Percentiles rank a stretch among this genome's conserved stretches.
Evolutionary conservation across 495 filamentous ascomycete genomes (phyloP).

Genomic region (Darksidea phi): DNA sequence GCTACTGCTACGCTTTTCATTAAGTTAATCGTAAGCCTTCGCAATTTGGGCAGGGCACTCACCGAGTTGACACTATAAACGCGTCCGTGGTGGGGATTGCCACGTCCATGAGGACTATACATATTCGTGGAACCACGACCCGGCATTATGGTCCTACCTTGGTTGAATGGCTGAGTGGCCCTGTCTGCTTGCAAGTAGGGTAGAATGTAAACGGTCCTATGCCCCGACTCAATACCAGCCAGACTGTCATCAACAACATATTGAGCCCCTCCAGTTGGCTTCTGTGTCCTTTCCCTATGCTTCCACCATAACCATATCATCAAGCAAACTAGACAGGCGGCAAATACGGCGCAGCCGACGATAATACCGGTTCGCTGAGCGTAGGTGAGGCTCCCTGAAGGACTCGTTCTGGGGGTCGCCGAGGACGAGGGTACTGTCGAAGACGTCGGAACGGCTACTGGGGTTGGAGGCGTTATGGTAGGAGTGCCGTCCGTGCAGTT

Average conservation of each 20-base stretch:
- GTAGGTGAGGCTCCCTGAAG: not conserved
- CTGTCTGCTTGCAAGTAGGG: no score
- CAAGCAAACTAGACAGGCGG: not conserved
- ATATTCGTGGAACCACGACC: not conserved
- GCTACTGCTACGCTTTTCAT: not conserved
- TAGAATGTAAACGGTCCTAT: no score
- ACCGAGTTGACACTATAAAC: not conserved
- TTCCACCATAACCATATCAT: not conserved
- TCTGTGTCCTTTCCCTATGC: not conserved
- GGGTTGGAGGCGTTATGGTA: not conserved
- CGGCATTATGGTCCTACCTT: no score
- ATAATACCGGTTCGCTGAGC: not conserved
- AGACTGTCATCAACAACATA: no score
- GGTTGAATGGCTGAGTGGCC: no score
- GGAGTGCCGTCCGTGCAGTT: constrained; percentile 6
- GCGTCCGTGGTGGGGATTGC: not conserved
- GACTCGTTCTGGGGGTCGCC: not conserved
- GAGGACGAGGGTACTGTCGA: not conserved
- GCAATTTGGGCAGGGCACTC: no score
- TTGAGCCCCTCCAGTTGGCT: not conserved
- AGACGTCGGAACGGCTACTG: not conserved
- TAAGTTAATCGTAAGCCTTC: not conserved
- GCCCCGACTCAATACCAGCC: no score
- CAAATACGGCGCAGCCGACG: not conserved
- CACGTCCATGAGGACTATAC: not conserved